Evolutionary conservation across 768 basidiomycete species (phyloP), one percentile per base, ranked within the genome.

Genomic region (Suillus subalutaceus): DNA sequence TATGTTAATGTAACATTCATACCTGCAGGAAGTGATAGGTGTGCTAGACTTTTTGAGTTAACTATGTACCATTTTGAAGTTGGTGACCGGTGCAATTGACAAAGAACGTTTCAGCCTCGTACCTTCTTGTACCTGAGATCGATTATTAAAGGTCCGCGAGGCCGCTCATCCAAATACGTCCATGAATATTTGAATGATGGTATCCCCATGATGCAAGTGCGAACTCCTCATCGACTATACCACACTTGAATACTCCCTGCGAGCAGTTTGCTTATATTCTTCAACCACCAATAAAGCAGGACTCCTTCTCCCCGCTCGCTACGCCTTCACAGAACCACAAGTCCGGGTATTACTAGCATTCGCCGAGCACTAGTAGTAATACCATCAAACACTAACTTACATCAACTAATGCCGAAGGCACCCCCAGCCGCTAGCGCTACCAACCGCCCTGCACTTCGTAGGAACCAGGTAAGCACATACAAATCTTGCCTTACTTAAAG

Each of bases 351-450:
- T 4, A 26, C 23, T 41, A 30, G 9, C 40, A 12, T 41, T 40
- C 23, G 32, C 32, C 32, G 26, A 60, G 30, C 41, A 60, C 26
- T 6, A 16, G 13, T 37, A 35, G 35, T 23, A 41, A 30, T 30
- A 59, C 38, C 7, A 23, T n/a, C 30, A 65, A 44, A 18, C n/a
- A 63, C 43, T 13, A 16, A 41, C 18, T 20, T 4, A 40, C 26
- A 30, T 52, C 26, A 52, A 52, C n/a, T 43, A 55, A 94, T 94
- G 92, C 92, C 92, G 59, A 93, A 92, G 75, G 81, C 82, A 52
- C 72, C 84, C 65, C 77, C 81, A 30, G 79, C 61, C 56, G 52
- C 70, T 60, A 65, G 59, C 62, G 30, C 77, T 63, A 68, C 84
- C 53, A 80, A 76, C 72, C 85, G 90, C 26, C 84, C 90, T 64